These are phyloP conservation scores for Lactarius evosmus DNA, from an alignment of 768 basidiomycete genomes.

Conservation along the genomic window DNA sequence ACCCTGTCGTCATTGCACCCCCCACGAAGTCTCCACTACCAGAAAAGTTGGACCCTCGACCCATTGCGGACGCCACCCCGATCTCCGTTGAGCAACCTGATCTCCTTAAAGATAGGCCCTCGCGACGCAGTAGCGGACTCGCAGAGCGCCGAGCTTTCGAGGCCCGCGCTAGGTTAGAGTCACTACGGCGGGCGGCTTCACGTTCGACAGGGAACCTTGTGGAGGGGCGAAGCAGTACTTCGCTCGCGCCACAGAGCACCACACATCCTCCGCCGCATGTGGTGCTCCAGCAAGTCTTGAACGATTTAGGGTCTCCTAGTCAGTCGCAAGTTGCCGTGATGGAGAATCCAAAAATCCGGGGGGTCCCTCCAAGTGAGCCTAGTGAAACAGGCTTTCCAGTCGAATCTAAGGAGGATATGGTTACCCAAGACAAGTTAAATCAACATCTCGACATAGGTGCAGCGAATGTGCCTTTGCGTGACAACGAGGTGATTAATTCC, in stretches of 20 bases:
- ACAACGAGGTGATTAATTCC: neutral
- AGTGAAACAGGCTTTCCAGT: neutral
- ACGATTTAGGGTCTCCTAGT: conserved; percentile 2
- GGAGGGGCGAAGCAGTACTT: neutral
- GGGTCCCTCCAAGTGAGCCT: neutral
- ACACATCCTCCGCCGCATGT: conserved; percentile 14
- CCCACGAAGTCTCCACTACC: neutral
- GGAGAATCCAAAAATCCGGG: neutral
- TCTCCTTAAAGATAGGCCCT: neutral
- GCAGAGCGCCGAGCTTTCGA: conserved; percentile 18
- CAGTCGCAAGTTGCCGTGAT: conserved; percentile 3
- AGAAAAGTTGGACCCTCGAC: neutral
- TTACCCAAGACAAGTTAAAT: neutral
- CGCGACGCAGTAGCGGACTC: conserved; percentile 1
- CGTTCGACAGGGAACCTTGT: neutral
- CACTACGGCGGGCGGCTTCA: conserved; percentile 16
- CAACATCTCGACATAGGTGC: neutral
- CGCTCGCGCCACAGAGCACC: neutral
- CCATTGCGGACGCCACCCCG: neutral
- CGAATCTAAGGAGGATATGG: neutral
- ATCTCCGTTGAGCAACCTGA: neutral
- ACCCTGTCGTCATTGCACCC: neutral
- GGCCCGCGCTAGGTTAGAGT: conserved; percentile 18
- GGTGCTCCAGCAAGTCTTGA: conserved; percentile 10
- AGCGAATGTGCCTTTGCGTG: neutral